A percentile compares a stretch with the other conserved stretches of the same genome.
Evolutionary conservation across 2,329 filamentous ascomycete species (phyloP).

Genomic region (Acarospora socialis): DNA sequence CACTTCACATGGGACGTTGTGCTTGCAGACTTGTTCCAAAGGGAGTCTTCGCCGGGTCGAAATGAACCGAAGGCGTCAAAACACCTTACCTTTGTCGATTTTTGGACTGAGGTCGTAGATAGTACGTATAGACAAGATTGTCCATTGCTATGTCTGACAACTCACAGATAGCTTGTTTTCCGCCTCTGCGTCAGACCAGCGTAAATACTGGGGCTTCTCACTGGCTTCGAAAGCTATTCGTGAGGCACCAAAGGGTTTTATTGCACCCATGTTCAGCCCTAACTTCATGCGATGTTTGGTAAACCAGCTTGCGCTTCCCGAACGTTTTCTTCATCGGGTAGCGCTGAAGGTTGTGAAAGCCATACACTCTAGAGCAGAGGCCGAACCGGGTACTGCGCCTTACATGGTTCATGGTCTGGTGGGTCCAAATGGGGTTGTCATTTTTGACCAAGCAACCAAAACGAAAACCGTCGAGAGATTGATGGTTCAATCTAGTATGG

Average conservation of each 20-base stretch:
- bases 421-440: constrained; percentile 53
- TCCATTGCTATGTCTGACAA: constrained; percentile 9
- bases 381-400: constrained; percentile 44
- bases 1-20: constrained; percentile 83
- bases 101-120: constrained; percentile 80
- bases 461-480: constrained; percentile 71
- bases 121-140: constrained; percentile 38
- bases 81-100: constrained; percentile 47
- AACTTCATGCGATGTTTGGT: constrained; percentile 71
- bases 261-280: constrained; percentile 57
- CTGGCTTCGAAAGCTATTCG: constrained; percentile 65
- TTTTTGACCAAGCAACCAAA: constrained; percentile 76
- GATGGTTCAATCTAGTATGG: constrained; percentile 43
- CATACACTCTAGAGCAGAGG: constrained; percentile 50
- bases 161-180: constrained; percentile 65
- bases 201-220: constrained; percentile 85
- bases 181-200: constrained; percentile 64
- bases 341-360: constrained; percentile 62
- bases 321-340: constrained; percentile 66
- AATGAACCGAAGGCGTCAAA: constrained; percentile 24
- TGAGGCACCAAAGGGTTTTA: constrained; percentile 33
- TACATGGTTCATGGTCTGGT: constrained; percentile 54
- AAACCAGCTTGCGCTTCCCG: constrained; percentile 65
- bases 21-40: constrained; percentile 35
- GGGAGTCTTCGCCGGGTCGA: constrained; percentile 16